Conservation (phyloP, 495 filamentous ascomycete species). For the Diplogelasinospora grovesii region DNA sequence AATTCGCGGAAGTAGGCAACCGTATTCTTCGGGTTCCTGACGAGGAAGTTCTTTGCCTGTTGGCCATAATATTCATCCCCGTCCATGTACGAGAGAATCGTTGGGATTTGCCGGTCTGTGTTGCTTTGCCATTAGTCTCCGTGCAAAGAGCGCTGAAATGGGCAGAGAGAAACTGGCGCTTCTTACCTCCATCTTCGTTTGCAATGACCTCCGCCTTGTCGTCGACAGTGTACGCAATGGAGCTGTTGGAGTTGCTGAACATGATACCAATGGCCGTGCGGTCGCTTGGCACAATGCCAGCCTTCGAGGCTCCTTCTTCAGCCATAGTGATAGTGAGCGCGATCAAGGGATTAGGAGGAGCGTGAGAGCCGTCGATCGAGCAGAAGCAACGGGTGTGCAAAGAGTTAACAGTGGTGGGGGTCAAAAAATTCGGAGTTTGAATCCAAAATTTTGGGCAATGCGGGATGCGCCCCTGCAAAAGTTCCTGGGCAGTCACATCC, state of each 20-base stretch:
- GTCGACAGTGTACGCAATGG: conserved; percentile 85
- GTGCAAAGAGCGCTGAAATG: too few relatives aligned
- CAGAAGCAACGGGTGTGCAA: conserved; percentile 6
- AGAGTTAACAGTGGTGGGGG: conserved; percentile 10
- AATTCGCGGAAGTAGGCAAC: conserved; percentile 94
- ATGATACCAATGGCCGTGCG: conserved; percentile 86
- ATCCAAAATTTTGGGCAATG: conserved; percentile 14
- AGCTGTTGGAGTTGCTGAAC: conserved; percentile 97
- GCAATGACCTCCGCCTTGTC: conserved; percentile 97
- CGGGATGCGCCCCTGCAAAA: neutral
- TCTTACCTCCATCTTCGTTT: conserved; percentile 93
- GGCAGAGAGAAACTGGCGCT: conserved; percentile 4
- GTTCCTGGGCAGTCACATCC: conserved; percentile 2
- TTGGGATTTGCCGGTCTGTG: conserved; percentile 91
- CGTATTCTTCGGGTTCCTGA: conserved; percentile 88
- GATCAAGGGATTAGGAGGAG: neutral
- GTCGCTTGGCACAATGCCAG: conserved; percentile 48
- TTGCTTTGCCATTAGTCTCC: neutral
- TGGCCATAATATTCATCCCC: conserved; percentile 95
- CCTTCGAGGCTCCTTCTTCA: conserved; percentile 29
- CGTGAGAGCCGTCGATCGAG: neutral
- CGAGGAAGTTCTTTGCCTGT: conserved; percentile 86
- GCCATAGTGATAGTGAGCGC: conserved; percentile 24
- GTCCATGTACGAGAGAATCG: conserved; percentile 85
- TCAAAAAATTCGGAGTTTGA: conserved; percentile 13